Conservation (phyloP, 768 basidiomycete species). For the Phallus indusiatus region DNA sequence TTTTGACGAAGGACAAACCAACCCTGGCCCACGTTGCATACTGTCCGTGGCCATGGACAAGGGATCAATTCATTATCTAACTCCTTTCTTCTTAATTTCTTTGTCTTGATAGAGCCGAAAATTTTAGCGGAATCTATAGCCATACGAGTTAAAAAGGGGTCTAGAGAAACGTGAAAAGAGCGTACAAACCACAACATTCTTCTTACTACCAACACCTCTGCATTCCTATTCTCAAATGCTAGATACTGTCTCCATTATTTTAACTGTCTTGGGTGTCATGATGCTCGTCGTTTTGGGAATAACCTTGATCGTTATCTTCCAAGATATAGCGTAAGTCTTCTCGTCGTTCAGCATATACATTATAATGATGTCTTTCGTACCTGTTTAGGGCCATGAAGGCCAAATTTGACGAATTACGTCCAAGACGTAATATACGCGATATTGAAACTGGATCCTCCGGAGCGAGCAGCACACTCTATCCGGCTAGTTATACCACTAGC, state of each 20-base stretch:
- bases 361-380: background rate
- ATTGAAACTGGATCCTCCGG: background rate
- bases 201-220: background rate
- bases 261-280: background rate
- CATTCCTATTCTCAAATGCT: background rate
- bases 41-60: background rate
- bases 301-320: background rate
- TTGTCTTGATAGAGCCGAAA: background rate
- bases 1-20: background rate
- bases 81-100: background rate
- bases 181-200: background rate
- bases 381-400: background rate
- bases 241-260: background rate
- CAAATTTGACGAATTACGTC: background rate
- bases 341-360: background rate
- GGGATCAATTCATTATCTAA: background rate
- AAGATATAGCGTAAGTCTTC: background rate
- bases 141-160: background rate
- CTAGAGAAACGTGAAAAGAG: background rate
- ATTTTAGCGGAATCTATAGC: background rate
- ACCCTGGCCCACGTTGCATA: background rate
- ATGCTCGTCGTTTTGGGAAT: background rate
- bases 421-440: background rate
- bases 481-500: background rate
- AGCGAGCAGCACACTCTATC: background rate